phyloP scores from a whole-genome alignment of 139 green algal species.

The Chloropicon primus region DNA sequence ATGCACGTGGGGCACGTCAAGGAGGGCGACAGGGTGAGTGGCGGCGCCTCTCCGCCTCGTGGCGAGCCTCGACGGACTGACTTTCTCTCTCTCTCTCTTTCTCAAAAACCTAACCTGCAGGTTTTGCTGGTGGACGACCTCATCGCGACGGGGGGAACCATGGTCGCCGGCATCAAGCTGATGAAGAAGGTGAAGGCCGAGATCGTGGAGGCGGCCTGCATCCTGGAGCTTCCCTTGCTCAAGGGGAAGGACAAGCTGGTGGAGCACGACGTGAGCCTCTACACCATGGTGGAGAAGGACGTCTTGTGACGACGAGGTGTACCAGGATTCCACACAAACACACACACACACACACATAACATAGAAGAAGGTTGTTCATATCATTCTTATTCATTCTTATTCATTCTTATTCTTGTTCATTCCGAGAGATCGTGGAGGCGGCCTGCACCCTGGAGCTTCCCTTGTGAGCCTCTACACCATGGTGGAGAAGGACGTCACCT shows the following conservation, averaged over 20 bases:
- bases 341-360: background rate
- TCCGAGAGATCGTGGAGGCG: slow-evolving; percentile 62
- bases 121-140: slow-evolving; percentile 93
- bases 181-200: slow-evolving; percentile 50
- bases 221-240: slow-evolving; percentile 82
- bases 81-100: too few relatives aligned
- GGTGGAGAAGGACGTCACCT: slow-evolving; percentile 11
- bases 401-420: too few relatives aligned
- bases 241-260: slow-evolving; percentile 59
- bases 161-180: slow-evolving; percentile 48
- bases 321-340: too few relatives aligned
- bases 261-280: slow-evolving; percentile 33
- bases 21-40: slow-evolving; percentile 67
- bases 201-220: slow-evolving; percentile 61
- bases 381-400: too few relatives aligned
- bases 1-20: slow-evolving; percentile 83
- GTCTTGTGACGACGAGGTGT: slow-evolving; percentile 26
- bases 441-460: slow-evolving; percentile 80
- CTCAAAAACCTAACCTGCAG: too few relatives aligned
- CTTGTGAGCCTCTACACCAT: slow-evolving; percentile 59
- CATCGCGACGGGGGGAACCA: slow-evolving; percentile 91
- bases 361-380: background rate
- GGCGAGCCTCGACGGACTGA: too few relatives aligned
- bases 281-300: slow-evolving; percentile 74
- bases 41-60: too few relatives aligned